These are phyloP conservation scores for Ramichloridium luteum DNA, from an alignment of 2,329 filamentous ascomycete genomes.

Conservation along the genomic window DNA sequence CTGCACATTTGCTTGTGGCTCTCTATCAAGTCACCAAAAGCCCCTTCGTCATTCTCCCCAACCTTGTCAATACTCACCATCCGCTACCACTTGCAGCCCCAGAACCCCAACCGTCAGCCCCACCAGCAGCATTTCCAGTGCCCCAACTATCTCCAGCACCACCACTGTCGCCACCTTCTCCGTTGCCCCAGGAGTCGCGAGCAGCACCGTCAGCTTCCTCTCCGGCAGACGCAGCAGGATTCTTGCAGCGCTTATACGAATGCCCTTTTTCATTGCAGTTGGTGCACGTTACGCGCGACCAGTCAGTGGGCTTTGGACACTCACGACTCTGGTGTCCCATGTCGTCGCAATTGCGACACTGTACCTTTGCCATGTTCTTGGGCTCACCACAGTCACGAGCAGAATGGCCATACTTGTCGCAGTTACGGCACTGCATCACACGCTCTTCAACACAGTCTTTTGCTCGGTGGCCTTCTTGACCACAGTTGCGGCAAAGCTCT, in stretches of 20 bases:
- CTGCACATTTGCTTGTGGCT: too few relatives aligned
- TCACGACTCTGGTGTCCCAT: constrained; percentile 15
- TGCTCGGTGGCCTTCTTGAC: constrained; percentile 21
- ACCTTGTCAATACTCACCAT: too few relatives aligned
- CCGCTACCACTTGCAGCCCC: too few relatives aligned
- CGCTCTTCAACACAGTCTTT: constrained; percentile 25
- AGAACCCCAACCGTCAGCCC: too few relatives aligned
- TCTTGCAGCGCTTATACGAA: constrained; percentile 18
- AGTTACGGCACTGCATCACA: constrained; percentile 25
- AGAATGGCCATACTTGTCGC: constrained; percentile 30
- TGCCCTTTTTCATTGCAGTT: constrained; percentile 29
- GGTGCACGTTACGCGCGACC: constrained; percentile 35
- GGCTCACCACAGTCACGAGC: constrained; percentile 52
- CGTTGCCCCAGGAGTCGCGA: too few relatives aligned
- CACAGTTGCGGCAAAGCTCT: constrained; percentile 26
- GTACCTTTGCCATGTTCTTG: constrained; percentile 38
- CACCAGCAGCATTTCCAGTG: too few relatives aligned
- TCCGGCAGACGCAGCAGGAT: constrained; percentile 11
- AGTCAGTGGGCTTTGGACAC: constrained; percentile 20
- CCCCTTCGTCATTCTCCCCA: too few relatives aligned
- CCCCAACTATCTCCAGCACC: too few relatives aligned
- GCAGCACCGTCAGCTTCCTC: too few relatives aligned
- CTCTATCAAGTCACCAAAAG: too few relatives aligned
- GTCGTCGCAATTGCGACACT: constrained; percentile 36
- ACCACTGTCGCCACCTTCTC: too few relatives aligned